Percentiles rank a stretch among this genome's conserved stretches.
These are phyloP conservation scores for Hypoxylon sp. DNA, from an alignment of 2,329 filamentous ascomycete species.

Conservation along the genomic window DNA sequence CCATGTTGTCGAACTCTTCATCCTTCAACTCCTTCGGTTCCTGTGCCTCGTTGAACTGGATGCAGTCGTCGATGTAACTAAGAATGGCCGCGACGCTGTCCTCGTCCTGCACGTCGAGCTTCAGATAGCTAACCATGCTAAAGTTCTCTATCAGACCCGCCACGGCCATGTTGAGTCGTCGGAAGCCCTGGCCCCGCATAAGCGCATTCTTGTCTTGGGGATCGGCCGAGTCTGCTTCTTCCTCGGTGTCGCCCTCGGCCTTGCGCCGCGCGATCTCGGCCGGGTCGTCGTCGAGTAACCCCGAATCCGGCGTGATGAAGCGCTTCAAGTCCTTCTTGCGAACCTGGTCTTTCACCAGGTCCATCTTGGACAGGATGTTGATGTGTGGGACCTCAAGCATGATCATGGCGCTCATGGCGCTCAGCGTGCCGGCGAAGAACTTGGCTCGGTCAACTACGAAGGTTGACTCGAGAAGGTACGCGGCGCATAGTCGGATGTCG, in stretches of 20 bases:
- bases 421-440: constrained; percentile 95
- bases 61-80: constrained; percentile 64
- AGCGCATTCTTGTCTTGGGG: constrained; percentile 72
- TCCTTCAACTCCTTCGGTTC: constrained; percentile 48
- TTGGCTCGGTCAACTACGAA: constrained; percentile 96
- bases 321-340: constrained; percentile 87
- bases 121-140: constrained; percentile 95
- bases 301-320: constrained; percentile 87
- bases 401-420: constrained; percentile 98
- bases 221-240: constrained; percentile 64
- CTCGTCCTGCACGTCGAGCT: constrained; percentile 88
- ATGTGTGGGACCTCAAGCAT: constrained; percentile 98
- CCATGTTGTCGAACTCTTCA: constrained; percentile 43
- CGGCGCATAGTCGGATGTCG: constrained; percentile 90
- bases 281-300: constrained; percentile 82
- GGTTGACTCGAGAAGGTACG: constrained; percentile 93
- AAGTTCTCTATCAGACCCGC: constrained; percentile 94
- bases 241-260: constrained; percentile 52
- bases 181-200: constrained; percentile 84
- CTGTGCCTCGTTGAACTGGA: constrained; percentile 49
- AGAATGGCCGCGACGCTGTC: constrained; percentile 80
- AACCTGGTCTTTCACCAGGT: constrained; percentile 89
- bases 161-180: constrained; percentile 85
- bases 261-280: constrained; percentile 58
- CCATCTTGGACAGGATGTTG: constrained; percentile 98